A percentile compares a stretch with the other conserved stretches of the same genome.
Conservation (phyloP, 2,329 filamentous ascomycete genomes). For the Clonostachys rhizophaga region DNA sequence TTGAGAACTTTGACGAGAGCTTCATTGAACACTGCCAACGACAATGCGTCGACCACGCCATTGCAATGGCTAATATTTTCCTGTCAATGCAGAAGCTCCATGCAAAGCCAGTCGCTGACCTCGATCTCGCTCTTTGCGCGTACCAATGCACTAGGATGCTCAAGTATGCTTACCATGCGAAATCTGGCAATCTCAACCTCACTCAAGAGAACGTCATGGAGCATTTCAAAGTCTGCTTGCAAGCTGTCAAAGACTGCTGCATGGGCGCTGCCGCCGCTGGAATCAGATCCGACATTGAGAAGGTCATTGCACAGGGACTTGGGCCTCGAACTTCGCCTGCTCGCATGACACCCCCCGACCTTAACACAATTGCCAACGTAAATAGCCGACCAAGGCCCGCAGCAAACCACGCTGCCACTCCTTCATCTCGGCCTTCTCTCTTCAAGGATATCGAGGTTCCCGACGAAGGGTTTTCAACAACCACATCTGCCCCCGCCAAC, state of each 20-base stretch:
- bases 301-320: constrained; percentile 41
- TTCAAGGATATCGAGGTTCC: constrained; percentile 7
- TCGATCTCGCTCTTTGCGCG: constrained; percentile 50
- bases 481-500: neutral
- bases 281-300: constrained; percentile 43
- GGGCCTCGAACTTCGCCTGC: constrained; percentile 12
- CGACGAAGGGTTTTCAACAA: constrained; percentile 5
- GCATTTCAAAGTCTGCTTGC: constrained; percentile 43
- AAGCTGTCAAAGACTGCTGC: constrained; percentile 44
- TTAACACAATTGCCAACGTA: constrained; percentile 1
- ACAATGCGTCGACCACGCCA: constrained; percentile 48
- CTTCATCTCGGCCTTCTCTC: neutral
- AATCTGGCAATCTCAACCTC: constrained; percentile 34
- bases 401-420: neutral
- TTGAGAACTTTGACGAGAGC: constrained; percentile 39
- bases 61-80: constrained; percentile 52
- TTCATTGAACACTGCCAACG: constrained; percentile 45
- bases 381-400: neutral
- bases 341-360: constrained; percentile 4
- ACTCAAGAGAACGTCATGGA: constrained; percentile 40
- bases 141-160: constrained; percentile 51
- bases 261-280: constrained; percentile 43
- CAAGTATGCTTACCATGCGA: constrained; percentile 43
- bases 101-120: constrained; percentile 46
- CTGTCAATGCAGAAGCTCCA: constrained; percentile 43